Evolutionary conservation across 2,329 filamentous ascomycete species (phyloP).

Genomic region (Fusarium nygamai): DNA sequence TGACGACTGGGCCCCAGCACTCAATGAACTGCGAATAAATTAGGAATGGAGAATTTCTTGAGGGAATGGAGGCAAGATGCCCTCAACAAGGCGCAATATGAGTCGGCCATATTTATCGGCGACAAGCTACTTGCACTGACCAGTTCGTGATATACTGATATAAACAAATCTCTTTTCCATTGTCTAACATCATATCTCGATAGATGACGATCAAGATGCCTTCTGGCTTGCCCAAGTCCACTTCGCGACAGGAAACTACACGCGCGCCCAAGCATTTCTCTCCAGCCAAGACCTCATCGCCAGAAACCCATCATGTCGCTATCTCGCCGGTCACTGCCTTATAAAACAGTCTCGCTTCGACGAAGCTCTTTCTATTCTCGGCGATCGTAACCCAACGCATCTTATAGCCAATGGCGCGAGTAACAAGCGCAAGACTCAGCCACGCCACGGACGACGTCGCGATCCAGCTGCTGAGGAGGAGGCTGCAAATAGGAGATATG

Average conservation of each 20-base stretch:
- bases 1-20: not conserved
- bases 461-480: conserved; percentile 68
- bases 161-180: not conserved
- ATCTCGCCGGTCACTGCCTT: conserved; percentile 92
- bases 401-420: conserved; percentile 70
- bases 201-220: conserved; percentile 92
- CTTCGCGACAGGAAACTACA: conserved; percentile 95
- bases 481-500: conserved; percentile 80
- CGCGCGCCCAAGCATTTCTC: conserved; percentile 86
- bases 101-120: conserved; percentile 95
- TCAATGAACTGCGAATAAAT: conserved; percentile 5
- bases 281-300: conserved; percentile 83
- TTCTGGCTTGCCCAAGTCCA: conserved; percentile 99
- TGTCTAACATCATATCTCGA: conserved; percentile 4
- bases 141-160: conserved; percentile 64
- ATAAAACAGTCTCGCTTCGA: conserved; percentile 93
- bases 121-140: conserved; percentile 97
- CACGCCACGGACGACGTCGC: conserved; percentile 47
- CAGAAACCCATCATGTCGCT: conserved; percentile 87
- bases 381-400: conserved; percentile 93
- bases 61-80: conserved; percentile 96
- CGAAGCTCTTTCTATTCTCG: conserved; percentile 85
- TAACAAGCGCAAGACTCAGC: conserved; percentile 52
- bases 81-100: conserved; percentile 94
- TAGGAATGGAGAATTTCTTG: conserved; percentile 87